phyloP scores from a whole-genome alignment of 371 early-diverging fungal genomes.

The Thermomucor indicae-seudaticae region DNA sequence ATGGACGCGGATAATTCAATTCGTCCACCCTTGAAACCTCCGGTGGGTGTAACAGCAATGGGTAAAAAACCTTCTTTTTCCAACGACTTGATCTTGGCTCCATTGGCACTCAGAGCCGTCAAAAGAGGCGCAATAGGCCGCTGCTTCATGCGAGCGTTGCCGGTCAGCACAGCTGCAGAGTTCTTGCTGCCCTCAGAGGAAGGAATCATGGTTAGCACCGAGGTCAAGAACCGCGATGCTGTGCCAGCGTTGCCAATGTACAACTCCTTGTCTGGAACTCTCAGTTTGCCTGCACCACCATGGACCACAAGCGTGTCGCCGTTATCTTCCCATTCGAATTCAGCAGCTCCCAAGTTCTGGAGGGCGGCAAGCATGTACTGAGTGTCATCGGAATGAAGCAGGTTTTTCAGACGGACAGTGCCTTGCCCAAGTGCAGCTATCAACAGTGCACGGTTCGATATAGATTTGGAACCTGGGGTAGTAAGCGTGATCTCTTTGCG shows the following conservation, averaged over 20 bases:
- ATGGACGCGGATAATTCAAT: conserved; percentile 90
- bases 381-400: conserved; percentile 96
- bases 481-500: conserved; percentile 55
- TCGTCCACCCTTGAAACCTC: conserved; percentile 84
- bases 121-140: conserved; percentile 92
- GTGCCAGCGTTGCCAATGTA: conserved; percentile 98
- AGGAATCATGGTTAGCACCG: conserved; percentile 78
- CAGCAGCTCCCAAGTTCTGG: conserved; percentile 80
- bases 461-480: conserved; percentile 95
- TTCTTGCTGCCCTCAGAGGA: conserved; percentile 27
- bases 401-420: conserved; percentile 75
- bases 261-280: conserved; percentile 74
- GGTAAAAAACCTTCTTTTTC: conserved; percentile 88
- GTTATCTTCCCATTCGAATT: conserved; percentile 89
- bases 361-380: conserved; percentile 95
- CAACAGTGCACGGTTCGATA: conserved; percentile 93
- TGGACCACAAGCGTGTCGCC: conserved; percentile 86
- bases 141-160: conserved; percentile 97
- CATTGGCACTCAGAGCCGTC: conserved; percentile 78
- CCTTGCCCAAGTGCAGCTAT: conserved; percentile 91
- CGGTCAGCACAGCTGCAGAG: conserved; percentile 73
- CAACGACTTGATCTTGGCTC: conserved; percentile 71
- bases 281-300: conserved; percentile 75
- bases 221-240: conserved; percentile 93
- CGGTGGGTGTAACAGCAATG: conserved; percentile 70